Conservation (phyloP, 164 flowering plant genomes). For the Macadamia tetraphylla region DNA sequence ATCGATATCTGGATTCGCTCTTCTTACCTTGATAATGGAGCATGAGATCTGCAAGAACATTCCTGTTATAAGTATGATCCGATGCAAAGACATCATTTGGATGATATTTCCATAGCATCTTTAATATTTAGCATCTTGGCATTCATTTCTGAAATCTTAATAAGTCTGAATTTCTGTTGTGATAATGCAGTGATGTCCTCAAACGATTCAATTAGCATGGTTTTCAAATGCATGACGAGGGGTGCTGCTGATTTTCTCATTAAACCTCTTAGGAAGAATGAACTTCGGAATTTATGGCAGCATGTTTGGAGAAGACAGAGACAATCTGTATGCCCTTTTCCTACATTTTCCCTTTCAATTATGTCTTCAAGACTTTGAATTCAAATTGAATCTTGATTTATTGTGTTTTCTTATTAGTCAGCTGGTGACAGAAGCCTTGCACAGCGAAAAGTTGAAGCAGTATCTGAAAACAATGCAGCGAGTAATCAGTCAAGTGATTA, state of each 20-base stretch:
- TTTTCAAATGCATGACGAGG: constrained; percentile 83
- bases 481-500: constrained; percentile 51
- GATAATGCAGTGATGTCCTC: constrained; percentile 88
- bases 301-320: constrained; percentile 81
- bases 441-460: constrained; percentile 37
- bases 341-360: background rate
- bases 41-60: constrained; percentile 80
- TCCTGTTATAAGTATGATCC: constrained; percentile 90
- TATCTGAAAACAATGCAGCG: constrained; percentile 46
- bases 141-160: background rate
- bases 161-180: constrained; percentile 3
- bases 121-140: background rate
- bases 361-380: background rate
- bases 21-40: constrained; percentile 75
- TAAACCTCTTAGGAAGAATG: constrained; percentile 89
- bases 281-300: constrained; percentile 92
- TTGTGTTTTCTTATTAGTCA: constrained; percentile 22
- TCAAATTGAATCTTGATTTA: background rate
- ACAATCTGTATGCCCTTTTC: constrained; percentile 53
- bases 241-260: constrained; percentile 97
- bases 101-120: background rate
- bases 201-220: constrained; percentile 67
- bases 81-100: background rate
- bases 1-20: constrained; percentile 75
- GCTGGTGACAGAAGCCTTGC: constrained; percentile 32